Evolutionary conservation across 108 stramenopile genomes (phyloP), one percentile per base, ranked within the genome.

Genomic region (Nannochloropsis granulata): DNA sequence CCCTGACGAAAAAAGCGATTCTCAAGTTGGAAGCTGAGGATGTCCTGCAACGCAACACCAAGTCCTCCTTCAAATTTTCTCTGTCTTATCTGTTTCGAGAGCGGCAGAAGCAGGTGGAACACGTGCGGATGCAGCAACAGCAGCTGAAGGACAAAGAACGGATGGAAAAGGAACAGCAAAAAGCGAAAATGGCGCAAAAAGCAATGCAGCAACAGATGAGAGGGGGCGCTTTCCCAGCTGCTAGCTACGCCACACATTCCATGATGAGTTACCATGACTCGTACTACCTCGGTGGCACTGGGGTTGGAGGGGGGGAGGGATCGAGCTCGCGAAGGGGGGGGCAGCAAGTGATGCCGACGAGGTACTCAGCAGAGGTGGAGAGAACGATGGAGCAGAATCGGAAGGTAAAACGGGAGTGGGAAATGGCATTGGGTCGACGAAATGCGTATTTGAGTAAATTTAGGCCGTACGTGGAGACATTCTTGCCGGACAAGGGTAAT

Each of bases 1-100:
- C 16, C 78, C 84, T 85, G 81, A 88, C 84, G 79, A 81, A 84
- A 78, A 84, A 88, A 71, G 87, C 80, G 13, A 13, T 23, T 80
- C 56, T 71, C 56, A 71, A 71, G 56, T n/a, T 71, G n/a, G 56
- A 71, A n/a, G 56, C 56, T 16, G 56, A 71, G n/a, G 56, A 71
- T n/a, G 56, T 71, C 56, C 21, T 71, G 21, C 56, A 71, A n/a
- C 56, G 56, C 11, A 71, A 71, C 56, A 71, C 56, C 56, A 71
- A 71, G n/a, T 71, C 56, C 10, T 71, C 56, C 56, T 71, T 71
- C 11, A 16, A 10, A n/a, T 71, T 71, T n/a, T 71, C 56, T 7
- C 56, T 10, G 21, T 71, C 56, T 3, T 71, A 71, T 71, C 56
- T 71, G 8, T 71, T 71, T n/a, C 56, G 56, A n/a, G 56, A 71